A percentile compares a stretch with the other conserved stretches of the same genome.
Conservation (phyloP, 176 grass and related monocot genomes). For the Oryza glaberrima region DNA sequence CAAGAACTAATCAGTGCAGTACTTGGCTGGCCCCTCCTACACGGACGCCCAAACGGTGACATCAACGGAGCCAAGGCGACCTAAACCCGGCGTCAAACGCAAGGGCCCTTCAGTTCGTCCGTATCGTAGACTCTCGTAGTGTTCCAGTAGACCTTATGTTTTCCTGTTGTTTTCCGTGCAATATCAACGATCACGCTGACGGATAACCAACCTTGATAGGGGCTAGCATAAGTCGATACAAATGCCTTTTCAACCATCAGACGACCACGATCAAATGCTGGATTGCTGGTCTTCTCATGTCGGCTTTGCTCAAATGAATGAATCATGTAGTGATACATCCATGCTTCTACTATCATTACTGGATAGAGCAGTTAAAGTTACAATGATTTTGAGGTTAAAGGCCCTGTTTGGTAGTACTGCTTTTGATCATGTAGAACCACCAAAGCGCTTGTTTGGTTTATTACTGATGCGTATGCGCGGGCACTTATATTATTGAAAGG, state of each 20-base stretch:
- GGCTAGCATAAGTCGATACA: constrained; percentile 14
- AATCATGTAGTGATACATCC: background rate
- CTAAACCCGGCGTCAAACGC: background rate
- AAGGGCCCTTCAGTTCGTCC: background rate
- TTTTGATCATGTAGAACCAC: too few relatives aligned
- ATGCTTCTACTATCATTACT: background rate
- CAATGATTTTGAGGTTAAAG: too few relatives aligned
- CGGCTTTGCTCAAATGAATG: constrained; percentile 19
- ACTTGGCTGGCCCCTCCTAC: background rate
- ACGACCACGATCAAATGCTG: background rate
- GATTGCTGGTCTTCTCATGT: constrained; percentile 11
- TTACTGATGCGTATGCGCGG: background rate
- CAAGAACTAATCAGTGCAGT: background rate
- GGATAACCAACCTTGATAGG: background rate
- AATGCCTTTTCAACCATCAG: constrained; percentile 15
- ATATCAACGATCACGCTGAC: background rate
- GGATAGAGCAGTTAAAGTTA: too few relatives aligned
- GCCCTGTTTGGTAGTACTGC: too few relatives aligned
- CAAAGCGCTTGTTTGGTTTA: background rate
- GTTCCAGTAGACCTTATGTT: background rate
- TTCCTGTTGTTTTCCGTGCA: background rate
- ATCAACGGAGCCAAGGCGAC: background rate
- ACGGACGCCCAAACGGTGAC: background rate
- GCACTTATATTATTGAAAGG: too few relatives aligned
- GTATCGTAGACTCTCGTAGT: background rate